Conservation (phyloP, 371 early-diverging fungal species). For the Encephalitozoon cuniculi region DNA sequence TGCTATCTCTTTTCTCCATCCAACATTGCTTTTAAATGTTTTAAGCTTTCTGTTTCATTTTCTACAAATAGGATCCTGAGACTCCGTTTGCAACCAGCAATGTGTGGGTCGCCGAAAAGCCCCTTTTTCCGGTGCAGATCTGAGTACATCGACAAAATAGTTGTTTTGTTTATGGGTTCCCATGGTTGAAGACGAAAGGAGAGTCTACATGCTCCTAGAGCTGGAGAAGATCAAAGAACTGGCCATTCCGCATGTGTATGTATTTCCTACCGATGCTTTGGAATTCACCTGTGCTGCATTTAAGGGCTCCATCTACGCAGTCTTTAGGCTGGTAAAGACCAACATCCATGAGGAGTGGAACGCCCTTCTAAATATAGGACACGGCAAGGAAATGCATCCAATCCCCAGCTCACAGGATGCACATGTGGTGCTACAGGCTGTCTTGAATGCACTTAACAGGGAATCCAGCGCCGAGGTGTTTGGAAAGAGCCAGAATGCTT, state of each 20-base stretch:
- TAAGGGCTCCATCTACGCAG: neutral
- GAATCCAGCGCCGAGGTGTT: too few relatives aligned
- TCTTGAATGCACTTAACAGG: neutral
- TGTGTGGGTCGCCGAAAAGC: neutral
- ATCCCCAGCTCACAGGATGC: neutral
- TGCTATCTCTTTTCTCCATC: neutral
- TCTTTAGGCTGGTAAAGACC: neutral
- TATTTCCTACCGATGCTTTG: neutral
- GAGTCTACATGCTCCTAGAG: neutral
- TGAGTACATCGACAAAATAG: neutral
- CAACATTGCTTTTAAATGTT: conserved; percentile 3
- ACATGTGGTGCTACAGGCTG: neutral
- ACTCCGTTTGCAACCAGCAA: neutral
- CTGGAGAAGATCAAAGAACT: neutral
- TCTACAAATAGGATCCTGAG: neutral
- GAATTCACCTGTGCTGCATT: neutral
- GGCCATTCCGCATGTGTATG: neutral
- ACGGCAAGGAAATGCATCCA: too few relatives aligned
- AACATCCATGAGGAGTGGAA: neutral
- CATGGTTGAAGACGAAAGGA: neutral
- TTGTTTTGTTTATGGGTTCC: neutral
- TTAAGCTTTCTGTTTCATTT: conserved; percentile 6
- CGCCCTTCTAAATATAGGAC: neutral
- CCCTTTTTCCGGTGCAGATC: too few relatives aligned
- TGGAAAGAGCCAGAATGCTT: neutral